phyloP scores from a whole-genome alignment of 495 filamentous ascomycete genomes.

The Aspergillus ellipticus region DNA sequence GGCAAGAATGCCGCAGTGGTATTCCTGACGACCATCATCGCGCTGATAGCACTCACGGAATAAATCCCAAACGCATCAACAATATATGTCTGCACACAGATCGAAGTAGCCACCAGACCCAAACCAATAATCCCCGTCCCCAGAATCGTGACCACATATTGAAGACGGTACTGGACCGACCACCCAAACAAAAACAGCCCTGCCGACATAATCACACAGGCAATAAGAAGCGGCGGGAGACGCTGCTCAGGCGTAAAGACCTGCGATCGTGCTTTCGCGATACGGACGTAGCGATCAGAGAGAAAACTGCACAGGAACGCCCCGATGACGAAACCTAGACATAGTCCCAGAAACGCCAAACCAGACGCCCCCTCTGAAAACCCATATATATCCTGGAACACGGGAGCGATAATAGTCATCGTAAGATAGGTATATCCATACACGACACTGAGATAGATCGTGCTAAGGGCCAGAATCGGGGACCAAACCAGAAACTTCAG shows the following conservation, averaged over 20 bases:
- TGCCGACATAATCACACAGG: neutral
- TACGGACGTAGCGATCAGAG: too few relatives aligned
- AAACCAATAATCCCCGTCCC: neutral
- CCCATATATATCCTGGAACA: slow-evolving; percentile 57
- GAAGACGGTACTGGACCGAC: neutral
- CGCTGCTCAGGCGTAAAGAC: neutral
- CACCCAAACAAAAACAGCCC: neutral
- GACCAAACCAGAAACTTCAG: slow-evolving; percentile 42
- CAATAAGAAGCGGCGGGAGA: neutral
- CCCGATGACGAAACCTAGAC: slow-evolving; percentile 51
- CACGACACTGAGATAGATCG: slow-evolving; percentile 57
- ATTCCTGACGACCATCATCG: neutral
- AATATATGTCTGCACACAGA: neutral
- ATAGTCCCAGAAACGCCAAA: slow-evolving; percentile 59
- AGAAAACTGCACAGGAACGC: neutral
- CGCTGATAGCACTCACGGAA: neutral
- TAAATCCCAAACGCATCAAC: neutral
- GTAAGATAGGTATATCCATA: slow-evolving; percentile 68
- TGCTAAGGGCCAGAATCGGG: slow-evolving; percentile 50
- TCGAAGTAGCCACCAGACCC: neutral
- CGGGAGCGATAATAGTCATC: slow-evolving; percentile 61
- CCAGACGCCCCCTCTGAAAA: slow-evolving; percentile 54
- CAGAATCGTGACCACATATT: neutral
- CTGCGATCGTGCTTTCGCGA: neutral
- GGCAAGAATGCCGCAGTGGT: neutral